Percentiles rank a stretch among this genome's conserved stretches.
Conservation (phyloP, 106 monocot species). For the Iris macrosiphon region DNA sequence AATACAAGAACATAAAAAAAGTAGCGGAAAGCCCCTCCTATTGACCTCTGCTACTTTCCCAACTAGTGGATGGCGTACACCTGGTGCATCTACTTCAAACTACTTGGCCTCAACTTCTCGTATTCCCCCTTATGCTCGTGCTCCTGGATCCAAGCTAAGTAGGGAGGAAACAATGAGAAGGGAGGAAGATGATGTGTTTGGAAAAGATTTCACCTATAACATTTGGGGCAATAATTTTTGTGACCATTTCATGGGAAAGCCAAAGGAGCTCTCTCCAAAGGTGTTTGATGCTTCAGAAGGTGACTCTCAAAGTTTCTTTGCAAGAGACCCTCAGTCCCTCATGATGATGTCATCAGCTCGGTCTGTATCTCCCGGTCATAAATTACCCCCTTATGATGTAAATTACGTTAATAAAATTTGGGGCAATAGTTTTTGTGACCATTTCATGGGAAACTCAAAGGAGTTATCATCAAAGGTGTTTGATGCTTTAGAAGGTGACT, state of each 20-base stretch:
- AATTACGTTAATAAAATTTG: constrained; percentile 52
- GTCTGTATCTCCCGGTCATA: constrained; percentile 29
- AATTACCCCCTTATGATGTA: constrained; percentile 40
- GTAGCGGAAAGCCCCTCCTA: constrained; percentile 8
- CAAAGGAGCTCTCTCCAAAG: constrained; percentile 27
- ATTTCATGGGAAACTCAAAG: constrained; percentile 28
- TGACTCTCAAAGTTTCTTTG: constrained; percentile 77
- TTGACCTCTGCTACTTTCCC: constrained; percentile 35
- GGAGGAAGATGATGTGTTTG: constrained; percentile 11
- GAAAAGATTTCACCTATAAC: constrained; percentile 58
- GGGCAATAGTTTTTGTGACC: constrained; percentile 69
- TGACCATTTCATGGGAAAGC: constrained; percentile 26
- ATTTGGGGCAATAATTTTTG: constrained; percentile 88
- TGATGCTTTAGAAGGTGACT: constrained; percentile 76
- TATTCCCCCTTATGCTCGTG: constrained; percentile 62
- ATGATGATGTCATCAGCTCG: constrained; percentile 57
- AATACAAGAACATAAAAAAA: constrained; percentile 7
- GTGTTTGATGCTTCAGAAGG: constrained; percentile 59
- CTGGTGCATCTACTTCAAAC: constrained; percentile 9
- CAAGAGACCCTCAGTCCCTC: constrained; percentile 69
- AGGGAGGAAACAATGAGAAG: constrained; percentile 26
- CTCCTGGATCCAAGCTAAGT: constrained; percentile 65
- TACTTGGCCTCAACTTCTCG: constrained; percentile 35
- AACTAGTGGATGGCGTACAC: constrained; percentile 12
- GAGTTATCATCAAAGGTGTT: constrained; percentile 15